Evolutionary conservation across 768 basidiomycete species (phyloP).

Genomic region (Suillus weaverae): DNA sequence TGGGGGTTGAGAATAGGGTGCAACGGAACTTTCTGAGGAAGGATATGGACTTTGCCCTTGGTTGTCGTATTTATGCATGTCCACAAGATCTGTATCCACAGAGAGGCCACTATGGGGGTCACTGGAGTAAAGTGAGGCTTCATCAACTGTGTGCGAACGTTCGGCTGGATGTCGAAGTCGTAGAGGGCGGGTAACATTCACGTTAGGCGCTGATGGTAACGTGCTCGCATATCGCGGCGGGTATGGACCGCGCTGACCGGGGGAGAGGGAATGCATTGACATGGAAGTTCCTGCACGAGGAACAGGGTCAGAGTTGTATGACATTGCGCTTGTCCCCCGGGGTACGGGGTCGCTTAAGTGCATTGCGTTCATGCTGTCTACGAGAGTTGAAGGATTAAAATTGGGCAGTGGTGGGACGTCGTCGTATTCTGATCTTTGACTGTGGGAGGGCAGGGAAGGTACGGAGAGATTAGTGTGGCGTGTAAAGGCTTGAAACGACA

Average conservation of each 20-base stretch:
- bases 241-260: conserved; percentile 28
- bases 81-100: conserved; percentile 37
- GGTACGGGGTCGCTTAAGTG: conserved; percentile 45
- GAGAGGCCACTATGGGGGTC: conserved; percentile 31
- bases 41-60: conserved; percentile 32
- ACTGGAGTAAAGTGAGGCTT: conserved; percentile 31
- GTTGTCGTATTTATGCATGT: conserved; percentile 42
- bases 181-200: conserved; percentile 23
- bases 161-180: conserved; percentile 18
- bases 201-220: conserved; percentile 32
- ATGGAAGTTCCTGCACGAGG: conserved; percentile 59
- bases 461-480: conserved; percentile 50
- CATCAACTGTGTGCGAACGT: conserved; percentile 21
- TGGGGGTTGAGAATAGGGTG: conserved; percentile 20
- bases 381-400: conserved; percentile 46
- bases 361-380: conserved; percentile 56
- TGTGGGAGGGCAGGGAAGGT: conserved; percentile 44
- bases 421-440: conserved; percentile 32
- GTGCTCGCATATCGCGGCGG: conserved; percentile 45
- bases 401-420: conserved; percentile 33
- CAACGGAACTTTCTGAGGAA: conserved; percentile 21
- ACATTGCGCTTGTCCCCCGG: conserved; percentile 30
- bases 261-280: conserved; percentile 42
- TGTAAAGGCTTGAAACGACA: conserved; percentile 29
- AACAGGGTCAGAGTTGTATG: conserved; percentile 43